Conservation (phyloP, 2,329 filamentous ascomycete genomes). For the Samsoniella hepiali region DNA sequence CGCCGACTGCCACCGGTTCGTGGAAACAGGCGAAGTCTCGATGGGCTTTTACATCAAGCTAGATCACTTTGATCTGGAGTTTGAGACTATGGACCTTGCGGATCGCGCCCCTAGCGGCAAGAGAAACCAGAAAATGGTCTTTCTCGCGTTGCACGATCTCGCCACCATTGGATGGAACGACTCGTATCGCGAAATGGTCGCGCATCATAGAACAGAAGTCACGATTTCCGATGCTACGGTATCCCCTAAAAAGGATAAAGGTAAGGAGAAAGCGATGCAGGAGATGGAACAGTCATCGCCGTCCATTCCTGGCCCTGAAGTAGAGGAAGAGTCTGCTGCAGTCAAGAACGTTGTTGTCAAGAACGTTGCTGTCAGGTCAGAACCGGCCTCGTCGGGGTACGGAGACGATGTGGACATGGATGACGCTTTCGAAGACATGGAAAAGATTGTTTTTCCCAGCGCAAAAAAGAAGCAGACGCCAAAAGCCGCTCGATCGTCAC, state of each 20-base stretch:
- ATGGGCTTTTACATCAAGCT: slow-evolving; percentile 49
- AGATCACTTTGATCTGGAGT: slow-evolving; percentile 39
- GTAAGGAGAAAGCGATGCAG: not conserved
- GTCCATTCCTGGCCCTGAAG: not conserved
- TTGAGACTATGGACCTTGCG: slow-evolving; percentile 21
- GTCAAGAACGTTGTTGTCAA: not conserved
- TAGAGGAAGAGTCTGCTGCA: not conserved
- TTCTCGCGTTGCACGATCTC: slow-evolving; percentile 45
- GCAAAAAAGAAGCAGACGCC: slow-evolving; percentile 19
- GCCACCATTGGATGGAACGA: slow-evolving; percentile 48
- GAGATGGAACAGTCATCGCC: not conserved
- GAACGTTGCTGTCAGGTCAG: not conserved
- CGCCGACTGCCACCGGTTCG: slow-evolving; percentile 45
- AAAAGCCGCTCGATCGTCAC: slow-evolving; percentile 15
- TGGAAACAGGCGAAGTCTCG: slow-evolving; percentile 43
- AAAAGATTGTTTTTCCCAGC: slow-evolving; percentile 33
- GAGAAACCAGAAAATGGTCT: slow-evolving; percentile 35
- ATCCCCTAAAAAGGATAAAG: not conserved
- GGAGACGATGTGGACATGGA: slow-evolving; percentile 25
- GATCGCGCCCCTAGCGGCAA: slow-evolving; percentile 14
- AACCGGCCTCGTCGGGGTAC: not conserved
- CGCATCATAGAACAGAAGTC: slow-evolving; percentile 16
- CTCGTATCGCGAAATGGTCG: slow-evolving; percentile 30
- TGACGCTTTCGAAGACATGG: slow-evolving; percentile 38
- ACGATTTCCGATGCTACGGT: not conserved